Conservation (phyloP, 192 early-diverging fungal genomes). For the Coemansia sp. region DNA sequence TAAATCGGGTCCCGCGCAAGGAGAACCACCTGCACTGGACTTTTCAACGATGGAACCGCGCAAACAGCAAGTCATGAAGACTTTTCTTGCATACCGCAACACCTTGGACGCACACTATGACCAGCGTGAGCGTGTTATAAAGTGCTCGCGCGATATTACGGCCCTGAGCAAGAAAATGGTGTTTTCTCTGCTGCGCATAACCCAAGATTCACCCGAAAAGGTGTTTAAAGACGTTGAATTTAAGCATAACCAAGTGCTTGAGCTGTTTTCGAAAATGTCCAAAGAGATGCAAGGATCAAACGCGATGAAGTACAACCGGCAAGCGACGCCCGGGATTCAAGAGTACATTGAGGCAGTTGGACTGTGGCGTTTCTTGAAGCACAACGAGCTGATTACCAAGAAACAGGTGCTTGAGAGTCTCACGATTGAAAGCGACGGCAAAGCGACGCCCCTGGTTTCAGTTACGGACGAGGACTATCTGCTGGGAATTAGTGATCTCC, state of each 20-base stretch:
- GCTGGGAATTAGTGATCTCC: constrained; percentile 59
- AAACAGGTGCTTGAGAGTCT: constrained; percentile 34
- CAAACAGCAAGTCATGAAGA: constrained; percentile 10
- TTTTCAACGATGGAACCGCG: constrained; percentile 1
- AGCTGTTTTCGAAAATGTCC: constrained; percentile 29
- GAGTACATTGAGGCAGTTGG: constrained; percentile 56
- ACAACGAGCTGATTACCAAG: constrained; percentile 31
- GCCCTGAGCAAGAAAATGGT: constrained; percentile 56
- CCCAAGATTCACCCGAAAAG: constrained; percentile 22
- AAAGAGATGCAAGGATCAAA: constrained; percentile 47
- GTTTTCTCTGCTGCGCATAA: constrained; percentile 50
- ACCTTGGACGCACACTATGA: constrained; percentile 51
- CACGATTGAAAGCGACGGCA: background rate
- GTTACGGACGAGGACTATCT: constrained; percentile 55
- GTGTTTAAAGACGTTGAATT: constrained; percentile 43
- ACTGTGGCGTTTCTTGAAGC: constrained; percentile 44
- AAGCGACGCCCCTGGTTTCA: constrained; percentile 9
- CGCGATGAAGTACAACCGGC: constrained; percentile 39
- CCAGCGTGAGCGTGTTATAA: constrained; percentile 55
- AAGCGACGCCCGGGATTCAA: constrained; percentile 42
- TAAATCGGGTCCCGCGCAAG: background rate
- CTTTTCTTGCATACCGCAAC: constrained; percentile 33
- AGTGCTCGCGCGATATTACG: constrained; percentile 55
- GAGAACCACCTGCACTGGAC: constrained; percentile 3
- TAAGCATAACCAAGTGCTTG: constrained; percentile 33